Evolutionary conservation across 169 alveolate species (phyloP).

Genomic region (Fabrea salina): DNA sequence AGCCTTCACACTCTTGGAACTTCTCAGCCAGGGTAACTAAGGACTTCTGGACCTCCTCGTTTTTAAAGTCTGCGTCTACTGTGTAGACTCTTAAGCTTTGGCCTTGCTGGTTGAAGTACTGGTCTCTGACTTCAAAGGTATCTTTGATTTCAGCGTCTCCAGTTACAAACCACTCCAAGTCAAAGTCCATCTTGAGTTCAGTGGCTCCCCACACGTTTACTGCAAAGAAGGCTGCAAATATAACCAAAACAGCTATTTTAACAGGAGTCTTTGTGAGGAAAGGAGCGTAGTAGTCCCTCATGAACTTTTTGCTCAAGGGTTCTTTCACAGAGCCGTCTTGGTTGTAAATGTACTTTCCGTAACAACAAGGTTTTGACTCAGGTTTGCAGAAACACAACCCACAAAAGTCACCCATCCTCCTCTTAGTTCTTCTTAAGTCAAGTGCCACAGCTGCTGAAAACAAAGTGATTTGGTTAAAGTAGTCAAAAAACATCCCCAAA

Average conservation of each 20-base stretch:
- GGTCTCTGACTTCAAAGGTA: neutral
- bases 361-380: neutral
- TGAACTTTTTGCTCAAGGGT: neutral
- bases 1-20: neutral
- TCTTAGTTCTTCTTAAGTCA: neutral
- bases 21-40: neutral
- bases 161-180: neutral
- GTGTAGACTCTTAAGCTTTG: neutral
- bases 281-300: slow-evolving; percentile 11
- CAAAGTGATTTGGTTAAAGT: neutral
- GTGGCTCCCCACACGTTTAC: neutral
- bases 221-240: neutral
- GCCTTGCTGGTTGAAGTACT: neutral
- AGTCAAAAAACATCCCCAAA: slow-evolving; percentile 9
- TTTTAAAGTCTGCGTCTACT: neutral
- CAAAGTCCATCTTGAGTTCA: slow-evolving; percentile 11
- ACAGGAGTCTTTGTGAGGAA: neutral
- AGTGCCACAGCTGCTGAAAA: neutral
- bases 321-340: neutral
- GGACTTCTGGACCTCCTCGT: neutral
- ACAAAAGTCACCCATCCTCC: neutral
- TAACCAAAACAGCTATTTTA: neutral
- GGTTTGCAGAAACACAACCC: slow-evolving; percentile 17
- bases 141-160: neutral
- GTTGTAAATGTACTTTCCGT: neutral